These are phyloP conservation scores for Dioszegia hungarica DNA, from an alignment of 768 basidiomycete genomes.

Conservation along the genomic window DNA sequence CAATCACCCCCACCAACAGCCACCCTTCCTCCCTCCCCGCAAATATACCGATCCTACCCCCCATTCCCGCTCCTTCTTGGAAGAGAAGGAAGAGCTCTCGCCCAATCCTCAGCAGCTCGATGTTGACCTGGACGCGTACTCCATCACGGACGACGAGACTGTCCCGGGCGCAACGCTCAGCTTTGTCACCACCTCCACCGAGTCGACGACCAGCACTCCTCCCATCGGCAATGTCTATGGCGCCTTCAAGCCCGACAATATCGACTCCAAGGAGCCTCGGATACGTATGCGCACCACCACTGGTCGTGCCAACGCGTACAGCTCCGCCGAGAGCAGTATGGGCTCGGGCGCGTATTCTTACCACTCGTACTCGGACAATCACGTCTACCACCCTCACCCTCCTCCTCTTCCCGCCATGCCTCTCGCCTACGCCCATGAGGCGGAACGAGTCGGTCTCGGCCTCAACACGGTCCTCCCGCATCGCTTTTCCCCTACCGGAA, in stretches of 20 bases:
- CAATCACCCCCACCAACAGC: slow-evolving; percentile 2
- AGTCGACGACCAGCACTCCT: slow-evolving; percentile 37
- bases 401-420: slow-evolving; percentile 36
- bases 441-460: slow-evolving; percentile 32
- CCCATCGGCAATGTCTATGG: slow-evolving; percentile 28
- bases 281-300: slow-evolving; percentile 23
- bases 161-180: slow-evolving; percentile 26
- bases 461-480: slow-evolving; percentile 13
- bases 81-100: not conserved
- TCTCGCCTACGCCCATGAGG: slow-evolving; percentile 1
- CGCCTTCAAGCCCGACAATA: slow-evolving; percentile 11
- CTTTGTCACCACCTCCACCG: slow-evolving; percentile 38
- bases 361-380: slow-evolving; percentile 22
- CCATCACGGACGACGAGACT: slow-evolving; percentile 23
- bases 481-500: slow-evolving; percentile 8
- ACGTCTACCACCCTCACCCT: slow-evolving; percentile 30
- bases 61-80: not conserved
- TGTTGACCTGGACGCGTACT: slow-evolving; percentile 36
- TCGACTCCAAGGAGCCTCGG: slow-evolving; percentile 25
- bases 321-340: slow-evolving; percentile 34
- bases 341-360: slow-evolving; percentile 34
- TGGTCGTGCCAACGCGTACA: slow-evolving; percentile 34
- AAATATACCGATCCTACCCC: slow-evolving; percentile 34
- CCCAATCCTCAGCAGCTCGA: slow-evolving; percentile 24
- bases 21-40: slow-evolving; percentile 18